Percentiles rank a stretch among this genome's conserved stretches.
phyloP scores from a whole-genome alignment of 1,139 yeast species.

The Kazachstania sp. region DNA sequence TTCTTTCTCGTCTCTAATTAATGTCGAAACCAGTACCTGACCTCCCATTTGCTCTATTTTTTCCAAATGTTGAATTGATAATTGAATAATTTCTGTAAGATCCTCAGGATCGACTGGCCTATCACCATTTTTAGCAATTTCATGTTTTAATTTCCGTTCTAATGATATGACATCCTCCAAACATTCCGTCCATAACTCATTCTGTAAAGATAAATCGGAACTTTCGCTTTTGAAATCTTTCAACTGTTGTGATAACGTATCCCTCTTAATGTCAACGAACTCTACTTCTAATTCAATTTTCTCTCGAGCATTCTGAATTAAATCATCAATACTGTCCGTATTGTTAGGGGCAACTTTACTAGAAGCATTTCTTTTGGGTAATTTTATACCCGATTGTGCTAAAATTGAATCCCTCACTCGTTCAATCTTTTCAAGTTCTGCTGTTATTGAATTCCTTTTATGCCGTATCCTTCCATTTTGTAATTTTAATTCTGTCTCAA shows the following conservation, averaged over 20 bases:
- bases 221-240: conserved; percentile 19
- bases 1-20: conserved; percentile 5
- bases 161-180: conserved; percentile 13
- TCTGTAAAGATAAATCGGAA: conserved; percentile 11
- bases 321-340: background rate
- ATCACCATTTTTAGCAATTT: conserved; percentile 5
- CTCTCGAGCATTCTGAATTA: conserved; percentile 5
- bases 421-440: conserved; percentile 11
- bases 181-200: conserved; percentile 21
- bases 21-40: background rate
- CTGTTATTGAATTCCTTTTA: conserved; percentile 10
- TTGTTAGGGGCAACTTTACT: background rate
- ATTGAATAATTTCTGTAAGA: conserved; percentile 11
- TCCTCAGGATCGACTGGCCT: conserved; percentile 4
- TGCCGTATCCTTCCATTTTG: conserved; percentile 10
- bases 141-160: conserved; percentile 13
- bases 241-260: conserved; percentile 17
- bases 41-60: conserved; percentile 2
- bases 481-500: conserved; percentile 17
- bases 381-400: conserved; percentile 15
- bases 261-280: conserved; percentile 15
- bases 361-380: conserved; percentile 3
- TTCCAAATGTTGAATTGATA: conserved; percentile 10
- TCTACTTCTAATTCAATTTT: conserved; percentile 7
- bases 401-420: conserved; percentile 12